Conservation (phyloP, 2,329 filamentous ascomycete species). For the Xylariaceae sp. region DNA sequence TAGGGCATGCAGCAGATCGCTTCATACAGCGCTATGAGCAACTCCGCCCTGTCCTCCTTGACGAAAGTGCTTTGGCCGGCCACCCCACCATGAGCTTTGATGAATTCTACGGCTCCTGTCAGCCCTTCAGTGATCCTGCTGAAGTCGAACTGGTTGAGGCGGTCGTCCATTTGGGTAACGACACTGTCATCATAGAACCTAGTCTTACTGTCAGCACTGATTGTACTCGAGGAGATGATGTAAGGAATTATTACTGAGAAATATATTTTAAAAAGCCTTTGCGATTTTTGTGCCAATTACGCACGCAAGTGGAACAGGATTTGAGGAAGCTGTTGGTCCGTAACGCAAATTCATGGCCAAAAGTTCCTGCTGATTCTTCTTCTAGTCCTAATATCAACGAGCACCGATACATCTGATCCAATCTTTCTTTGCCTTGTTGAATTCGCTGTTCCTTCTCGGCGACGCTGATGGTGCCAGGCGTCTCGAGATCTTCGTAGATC, state of each 20-base stretch:
- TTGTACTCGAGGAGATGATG: not conserved
- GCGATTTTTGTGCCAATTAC: slow-evolving; percentile 73
- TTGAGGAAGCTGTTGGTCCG: slow-evolving; percentile 62
- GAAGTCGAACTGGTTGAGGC: slow-evolving; percentile 64
- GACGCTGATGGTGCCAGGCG: slow-evolving; percentile 49
- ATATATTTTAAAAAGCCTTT: slow-evolving; percentile 64
- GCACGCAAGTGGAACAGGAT: slow-evolving; percentile 70
- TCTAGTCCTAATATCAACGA: slow-evolving; percentile 71
- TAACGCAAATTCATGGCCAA: slow-evolving; percentile 61
- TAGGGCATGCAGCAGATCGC: slow-evolving; percentile 83
- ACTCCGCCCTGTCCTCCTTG: slow-evolving; percentile 52
- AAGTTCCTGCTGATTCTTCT: slow-evolving; percentile 60
- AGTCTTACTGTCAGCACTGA: slow-evolving; percentile 10
- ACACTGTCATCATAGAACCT: slow-evolving; percentile 51
- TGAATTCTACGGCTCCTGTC: slow-evolving; percentile 55
- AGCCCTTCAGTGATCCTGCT: slow-evolving; percentile 63
- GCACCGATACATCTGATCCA: slow-evolving; percentile 67
- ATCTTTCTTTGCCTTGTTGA: slow-evolving; percentile 55
- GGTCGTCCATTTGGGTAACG: slow-evolving; percentile 54
- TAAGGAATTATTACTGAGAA: slow-evolving; percentile 53
- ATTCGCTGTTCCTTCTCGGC: slow-evolving; percentile 58
- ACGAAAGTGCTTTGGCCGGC: slow-evolving; percentile 46
- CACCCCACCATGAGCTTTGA: slow-evolving; percentile 45
- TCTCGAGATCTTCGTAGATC: slow-evolving; percentile 61
- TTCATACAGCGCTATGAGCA: slow-evolving; percentile 84